phyloP scores from a whole-genome alignment of 306 rosid genomes.

The Medicago lupulina region DNA sequence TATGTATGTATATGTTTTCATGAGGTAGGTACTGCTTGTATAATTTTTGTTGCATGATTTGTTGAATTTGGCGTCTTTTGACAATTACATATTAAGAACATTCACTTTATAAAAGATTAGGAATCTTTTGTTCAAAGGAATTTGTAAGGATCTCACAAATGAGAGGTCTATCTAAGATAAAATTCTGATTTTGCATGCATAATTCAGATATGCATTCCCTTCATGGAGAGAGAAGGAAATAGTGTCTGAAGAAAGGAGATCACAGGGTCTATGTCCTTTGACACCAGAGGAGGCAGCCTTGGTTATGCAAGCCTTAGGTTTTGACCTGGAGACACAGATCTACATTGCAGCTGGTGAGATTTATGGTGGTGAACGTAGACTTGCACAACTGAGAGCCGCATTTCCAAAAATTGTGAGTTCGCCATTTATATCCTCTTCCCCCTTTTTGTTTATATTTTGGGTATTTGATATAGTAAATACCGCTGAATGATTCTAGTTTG shows the following conservation, averaged over 20 bases:
- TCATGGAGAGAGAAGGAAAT: slow-evolving; percentile 99
- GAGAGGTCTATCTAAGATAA: slow-evolving; percentile 31
- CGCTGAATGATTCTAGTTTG: slow-evolving; percentile 10
- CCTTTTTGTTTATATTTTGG: background rate
- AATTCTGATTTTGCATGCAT: slow-evolving; percentile 31
- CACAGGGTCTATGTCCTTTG: slow-evolving; percentile 92
- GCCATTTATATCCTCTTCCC: background rate
- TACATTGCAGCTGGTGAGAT: slow-evolving; percentile 98
- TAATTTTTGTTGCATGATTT: background rate
- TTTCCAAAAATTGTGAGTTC: slow-evolving; percentile 82
- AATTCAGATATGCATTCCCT: slow-evolving; percentile 82
- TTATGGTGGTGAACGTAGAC: slow-evolving; percentile 87
- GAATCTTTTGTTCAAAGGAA: background rate
- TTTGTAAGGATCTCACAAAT: slow-evolving; percentile 30
- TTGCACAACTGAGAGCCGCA: slow-evolving; percentile 71
- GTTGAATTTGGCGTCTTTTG: slow-evolving; percentile 31
- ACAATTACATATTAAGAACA: background rate
- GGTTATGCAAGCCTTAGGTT: slow-evolving; percentile 84
- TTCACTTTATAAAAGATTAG: slow-evolving; percentile 3
- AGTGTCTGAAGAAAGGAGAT: slow-evolving; percentile 81
- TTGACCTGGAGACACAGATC: slow-evolving; percentile 72
- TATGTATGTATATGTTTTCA: background rate
- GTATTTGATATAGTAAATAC: slow-evolving; percentile 14
- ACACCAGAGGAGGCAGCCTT: slow-evolving; percentile 87
- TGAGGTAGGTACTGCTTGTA: slow-evolving; percentile 11